Evolutionary conservation across 768 basidiomycete genomes (phyloP), one percentile per base, ranked within the genome.

Genomic region (Lactarius akahatsu): DNA sequence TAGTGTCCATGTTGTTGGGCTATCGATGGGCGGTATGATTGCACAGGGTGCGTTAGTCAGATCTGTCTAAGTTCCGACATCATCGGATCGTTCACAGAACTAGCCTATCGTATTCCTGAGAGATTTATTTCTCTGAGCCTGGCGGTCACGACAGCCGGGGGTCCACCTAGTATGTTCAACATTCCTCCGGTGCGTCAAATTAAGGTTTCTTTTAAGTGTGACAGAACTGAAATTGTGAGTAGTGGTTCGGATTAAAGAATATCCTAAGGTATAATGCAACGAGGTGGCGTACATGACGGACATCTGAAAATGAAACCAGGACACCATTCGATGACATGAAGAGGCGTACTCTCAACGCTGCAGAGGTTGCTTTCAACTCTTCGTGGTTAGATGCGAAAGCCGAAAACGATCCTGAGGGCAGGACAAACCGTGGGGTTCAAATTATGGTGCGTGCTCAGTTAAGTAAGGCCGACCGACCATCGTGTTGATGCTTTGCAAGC

Each of bases 21-120:
- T 85, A 28, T 92, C 90, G 47, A 74, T 94, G 8, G 92, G 92
- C 2, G 92, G 92, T 6, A 94, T 93, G 92, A 91, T 92, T 59
- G 85, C 90, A 0, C 89, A 90, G 77, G 88, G 89, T 88, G 65
- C 16, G 69, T 43, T 32, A 10, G 38, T n/a, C 8, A 8, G 7
- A 28, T 54, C 18, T 20, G 30, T 45, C 41, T 30, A 28, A 36
- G 54, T 34, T 34, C 30, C 56, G 20, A 59, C 59, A 10, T 50
- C 28, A 32, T 32, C 30, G 30, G 30, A 32, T 8, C 30, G 26
- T 47, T 6, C 34, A 26, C 45, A 92, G 92, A 94, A 71, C 80
- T 94, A 3, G 85, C 91, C 0, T 80, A 74, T 54, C 81, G 82
- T 32, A 87, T 92, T 38, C 86, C 90, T 0, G 76, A 88, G 15